Percentiles rank a stretch among this genome's conserved stretches.
These are phyloP conservation scores for Oenanthe javanica DNA, from an alignment of 140 eudicot species.

Conservation along the genomic window DNA sequence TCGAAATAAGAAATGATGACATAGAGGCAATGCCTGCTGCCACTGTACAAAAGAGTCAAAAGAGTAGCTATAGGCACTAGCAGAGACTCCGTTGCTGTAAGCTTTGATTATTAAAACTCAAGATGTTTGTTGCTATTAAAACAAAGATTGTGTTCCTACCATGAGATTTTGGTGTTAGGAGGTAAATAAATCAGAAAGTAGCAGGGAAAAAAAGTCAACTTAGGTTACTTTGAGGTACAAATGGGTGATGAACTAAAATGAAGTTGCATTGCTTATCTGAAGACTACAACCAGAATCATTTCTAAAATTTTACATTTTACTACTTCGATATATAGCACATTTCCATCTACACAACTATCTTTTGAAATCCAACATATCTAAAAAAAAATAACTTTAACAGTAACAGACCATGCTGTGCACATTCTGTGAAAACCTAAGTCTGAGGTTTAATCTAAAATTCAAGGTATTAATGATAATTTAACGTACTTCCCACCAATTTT, in stretches of 20 bases:
- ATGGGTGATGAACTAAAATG: neutral
- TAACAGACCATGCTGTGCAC: neutral
- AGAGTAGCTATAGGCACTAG: neutral
- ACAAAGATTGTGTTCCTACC: neutral
- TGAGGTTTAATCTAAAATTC: neutral
- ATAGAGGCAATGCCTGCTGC: neutral
- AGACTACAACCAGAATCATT: neutral
- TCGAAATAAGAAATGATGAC: neutral
- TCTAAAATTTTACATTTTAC: no score
- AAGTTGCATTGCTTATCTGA: neutral
- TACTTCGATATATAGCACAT: neutral
- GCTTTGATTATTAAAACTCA: neutral
- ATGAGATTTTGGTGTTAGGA: neutral
- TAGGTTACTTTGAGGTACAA: neutral
- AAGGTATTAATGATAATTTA: no score
- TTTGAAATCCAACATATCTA: neutral
- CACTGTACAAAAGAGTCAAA: neutral
- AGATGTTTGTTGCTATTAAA: neutral
- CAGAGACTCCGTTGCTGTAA: neutral
- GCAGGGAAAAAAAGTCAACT: neutral
- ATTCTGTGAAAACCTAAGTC: neutral
- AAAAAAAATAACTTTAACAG: neutral
- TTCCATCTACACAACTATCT: neutral
- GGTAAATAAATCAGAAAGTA: neutral
- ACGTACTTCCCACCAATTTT: no score